Evolutionary conservation across 2,329 filamentous ascomycete species (phyloP), one percentile per base, ranked within the genome.

Genomic region (Aspergillus sp.): DNA sequence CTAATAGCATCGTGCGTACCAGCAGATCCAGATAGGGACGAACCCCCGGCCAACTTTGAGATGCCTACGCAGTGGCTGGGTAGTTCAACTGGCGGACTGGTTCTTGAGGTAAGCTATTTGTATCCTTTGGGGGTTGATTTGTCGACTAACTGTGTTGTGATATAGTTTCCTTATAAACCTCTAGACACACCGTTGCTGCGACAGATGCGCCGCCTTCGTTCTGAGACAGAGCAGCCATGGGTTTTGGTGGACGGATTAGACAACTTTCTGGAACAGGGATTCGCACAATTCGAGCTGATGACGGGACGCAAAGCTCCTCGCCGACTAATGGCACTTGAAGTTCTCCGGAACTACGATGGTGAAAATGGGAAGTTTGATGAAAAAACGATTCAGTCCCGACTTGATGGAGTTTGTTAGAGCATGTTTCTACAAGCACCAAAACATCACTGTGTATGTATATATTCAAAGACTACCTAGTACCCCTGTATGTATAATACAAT

Each of bases 241-340:
- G 82, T 89, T 0, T 75, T 86, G 12, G 79, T 90, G 64, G 85
- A 90, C 56, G 86, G 86, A 0, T 69, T 90, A 9, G 86, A 90
- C 54, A 74, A 90, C 37, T 65, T 91, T 10, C 85, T 85, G 0
- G 87, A 90, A 60, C 86, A 90, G 59, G 87, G 84, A 0, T 87
- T 87, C 64, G 86, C 86, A 1, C 86, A 90, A 56, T 91, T 90
- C 57, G 87, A 91, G 64, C 66, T 90, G 2, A 88, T 90, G 60
- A 90, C 86, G 0, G 86, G 86, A 0, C 74, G 85, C 37, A 78
- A 83, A 61, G 85, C 85, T 11, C 86, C 86, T 2, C 76, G 86
- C 27, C 70, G 79, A 36, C 64, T 86, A 32, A 90, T 91, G 86
- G 77, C 84, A 48, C 72, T 79, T 34, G 82, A 83, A 54, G 81